Evolutionary conservation across 2,329 filamentous ascomycete species (phyloP), one percentile per base, ranked within the genome.

Genomic region (Samsoniella hepiali): DNA sequence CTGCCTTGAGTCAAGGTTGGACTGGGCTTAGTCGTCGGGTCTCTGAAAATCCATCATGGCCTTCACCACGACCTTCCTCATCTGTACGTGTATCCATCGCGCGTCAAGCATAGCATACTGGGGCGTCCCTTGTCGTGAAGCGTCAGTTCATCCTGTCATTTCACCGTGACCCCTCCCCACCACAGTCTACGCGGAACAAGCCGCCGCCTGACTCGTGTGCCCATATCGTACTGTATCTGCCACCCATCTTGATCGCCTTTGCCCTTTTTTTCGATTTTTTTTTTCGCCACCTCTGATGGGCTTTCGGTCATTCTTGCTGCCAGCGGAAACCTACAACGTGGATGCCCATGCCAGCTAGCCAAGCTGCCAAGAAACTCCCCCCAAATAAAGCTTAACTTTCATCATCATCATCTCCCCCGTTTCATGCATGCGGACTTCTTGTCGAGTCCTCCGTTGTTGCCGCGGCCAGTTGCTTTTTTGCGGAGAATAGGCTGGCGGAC

Each of bases 81-180:
- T n/a, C 40, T 44, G 40, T n/a, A n/a, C n/a, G n/a, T n/a, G n/a
- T n/a, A 40, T 15, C 34, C 34, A 36, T 36, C 34, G n/a, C n/a
- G n/a, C n/a, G n/a, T n/a, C n/a, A n/a, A n/a, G n/a, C n/a, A n/a
- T n/a, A n/a, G n/a, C n/a, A n/a, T n/a, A n/a, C n/a, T n/a, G n/a
- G n/a, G n/a, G n/a, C n/a, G n/a, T n/a, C n/a, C n/a, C n/a, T n/a
- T n/a, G 40, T 44, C 13, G 15, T 47, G 17, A 47, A 27, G 44
- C 44, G 13, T 29, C 36, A 44, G 53, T 56, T 56, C 53, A 56
- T 56, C 38, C 53, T 56, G 53, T 56, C 53, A 56, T 56, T 42
- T 56, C 31, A 56, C 53, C 22, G n/a, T 42, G 31, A 38, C 51
- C 32, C 8, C 17, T 5, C 53, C 53, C 53, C 36, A 13, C 53